Evolutionary conservation across 176 grass and related monocot genomes (phyloP), one percentile per base, ranked within the genome.

Genomic region (Lolium perenne): DNA sequence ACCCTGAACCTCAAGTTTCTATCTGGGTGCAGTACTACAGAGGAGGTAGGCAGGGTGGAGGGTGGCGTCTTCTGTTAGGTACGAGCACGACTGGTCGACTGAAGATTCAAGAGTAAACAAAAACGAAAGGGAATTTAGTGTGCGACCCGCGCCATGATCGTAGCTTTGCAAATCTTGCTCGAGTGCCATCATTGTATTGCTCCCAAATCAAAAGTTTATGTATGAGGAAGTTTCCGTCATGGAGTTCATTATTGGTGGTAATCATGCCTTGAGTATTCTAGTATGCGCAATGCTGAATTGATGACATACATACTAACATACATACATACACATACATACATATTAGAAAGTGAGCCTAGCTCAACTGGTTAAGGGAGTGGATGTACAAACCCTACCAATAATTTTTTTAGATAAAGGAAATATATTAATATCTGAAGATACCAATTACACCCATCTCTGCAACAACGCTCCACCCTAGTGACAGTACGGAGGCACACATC

Each of bases 151-250:
- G 29, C 2, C 80, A 87, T 90, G 65, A 90, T 90, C 72, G 65
- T 13, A 2, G 79, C 74, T 83, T 87, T 90, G 84, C 88, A 14
- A 90, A 55, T 21, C 74, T 14, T 80, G 77, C 74, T 87, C 80
- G 38, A 87, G 43, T 25, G 57, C 18, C 66, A 35, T 29, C 56
- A 79, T 81, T 84, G 47, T 17, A 49, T 6, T 40, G 47, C 1
- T 13, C 14, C 13, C 12, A 7, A 7, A 72, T 50, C 15, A 25
- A 13, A 38, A 20, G 40, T 15, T 12, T 63, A 8, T 35, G 6
- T 16, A 5, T 26, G 25, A 5, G 60, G 63, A 16, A 66, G 63
- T 1, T 66, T 66, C 63, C 1, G 59, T 62, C 59, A 9, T 22
- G 4, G 59, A 25, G 59, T 25, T 12, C 58, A 23, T 61, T 61